phyloP scores from a whole-genome alignment of 2,329 filamentous ascomycete species.

The Incumbomyces lentus region DNA sequence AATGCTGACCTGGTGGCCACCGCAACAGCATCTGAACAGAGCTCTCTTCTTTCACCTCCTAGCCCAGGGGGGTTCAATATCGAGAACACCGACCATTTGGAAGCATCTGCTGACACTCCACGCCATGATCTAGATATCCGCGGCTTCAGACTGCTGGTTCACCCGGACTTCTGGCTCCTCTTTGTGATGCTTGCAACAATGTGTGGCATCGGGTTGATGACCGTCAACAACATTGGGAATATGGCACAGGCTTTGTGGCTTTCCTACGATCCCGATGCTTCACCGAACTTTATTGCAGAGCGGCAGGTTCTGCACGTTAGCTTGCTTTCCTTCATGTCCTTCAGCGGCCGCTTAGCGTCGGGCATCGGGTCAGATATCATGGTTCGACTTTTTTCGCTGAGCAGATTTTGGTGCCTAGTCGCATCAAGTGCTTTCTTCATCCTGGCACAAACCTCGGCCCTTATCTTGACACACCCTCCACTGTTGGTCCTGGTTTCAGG shows the following conservation, averaged over 20 bases:
- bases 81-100: constrained; percentile 37
- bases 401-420: constrained; percentile 84
- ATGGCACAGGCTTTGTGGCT: constrained; percentile 79
- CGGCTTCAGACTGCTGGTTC: constrained; percentile 62
- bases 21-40: not conserved
- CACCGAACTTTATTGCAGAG: constrained; percentile 63
- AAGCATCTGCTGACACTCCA: constrained; percentile 59
- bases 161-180: constrained; percentile 79
- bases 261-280: constrained; percentile 64
- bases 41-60: constrained; percentile 1
- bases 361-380: constrained; percentile 87
- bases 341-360: constrained; percentile 66
- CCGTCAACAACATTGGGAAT: constrained; percentile 98
- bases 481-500: constrained; percentile 67
- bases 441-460: constrained; percentile 64
- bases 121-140: constrained; percentile 69
- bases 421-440: constrained; percentile 68
- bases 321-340: constrained; percentile 81
- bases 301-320: constrained; percentile 88
- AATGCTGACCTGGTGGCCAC: constrained; percentile 5
- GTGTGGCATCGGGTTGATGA: constrained; percentile 92
- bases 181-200: constrained; percentile 83
- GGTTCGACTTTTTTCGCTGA: constrained; percentile 68
- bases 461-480: constrained; percentile 66
- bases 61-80: constrained; percentile 2